These are phyloP conservation scores for Nothopassalora personata DNA, from an alignment of 2,329 filamentous ascomycete genomes.

Conservation along the genomic window DNA sequence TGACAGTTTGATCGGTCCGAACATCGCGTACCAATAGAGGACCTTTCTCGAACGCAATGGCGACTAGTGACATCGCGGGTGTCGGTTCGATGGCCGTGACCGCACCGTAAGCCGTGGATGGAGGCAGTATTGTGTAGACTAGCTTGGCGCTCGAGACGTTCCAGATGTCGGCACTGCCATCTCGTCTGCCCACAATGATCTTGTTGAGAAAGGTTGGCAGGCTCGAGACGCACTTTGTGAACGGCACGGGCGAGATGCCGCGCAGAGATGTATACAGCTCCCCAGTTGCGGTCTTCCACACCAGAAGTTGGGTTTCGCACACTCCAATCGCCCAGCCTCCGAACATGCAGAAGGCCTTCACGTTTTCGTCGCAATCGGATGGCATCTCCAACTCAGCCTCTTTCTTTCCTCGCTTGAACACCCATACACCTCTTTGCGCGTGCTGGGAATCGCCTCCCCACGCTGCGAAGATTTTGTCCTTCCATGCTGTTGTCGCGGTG, in stretches of 20 bases:
- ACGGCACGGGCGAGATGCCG: constrained; percentile 53
- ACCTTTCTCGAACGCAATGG: constrained; percentile 79
- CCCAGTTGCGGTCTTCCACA: constrained; percentile 78
- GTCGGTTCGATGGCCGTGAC: constrained; percentile 85
- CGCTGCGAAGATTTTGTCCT: constrained; percentile 79
- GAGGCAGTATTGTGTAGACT: constrained; percentile 81
- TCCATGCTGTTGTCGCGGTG: constrained; percentile 83
- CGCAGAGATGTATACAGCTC: constrained; percentile 86
- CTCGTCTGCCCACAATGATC: constrained; percentile 77
- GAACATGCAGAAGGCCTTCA: constrained; percentile 74
- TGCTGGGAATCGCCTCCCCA: constrained; percentile 63
- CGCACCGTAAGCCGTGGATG: constrained; percentile 64
- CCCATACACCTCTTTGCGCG: constrained; percentile 68
- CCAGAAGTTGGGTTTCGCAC: constrained; percentile 68
- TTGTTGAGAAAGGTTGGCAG: constrained; percentile 98
- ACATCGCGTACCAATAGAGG: constrained; percentile 77
- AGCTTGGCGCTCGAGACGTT: constrained; percentile 89
- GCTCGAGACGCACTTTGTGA: constrained; percentile 74
- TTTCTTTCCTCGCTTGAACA: constrained; percentile 87
- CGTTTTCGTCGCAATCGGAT: constrained; percentile 59
- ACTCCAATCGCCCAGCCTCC: constrained; percentile 88
- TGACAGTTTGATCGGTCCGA: constrained; percentile 65
- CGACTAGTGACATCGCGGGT: constrained; percentile 76
- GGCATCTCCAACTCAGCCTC: constrained; percentile 69
- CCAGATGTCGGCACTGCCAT: constrained; percentile 95